phyloP scores from a whole-genome alignment of 306 rosid species.

The Castanea crenata region DNA sequence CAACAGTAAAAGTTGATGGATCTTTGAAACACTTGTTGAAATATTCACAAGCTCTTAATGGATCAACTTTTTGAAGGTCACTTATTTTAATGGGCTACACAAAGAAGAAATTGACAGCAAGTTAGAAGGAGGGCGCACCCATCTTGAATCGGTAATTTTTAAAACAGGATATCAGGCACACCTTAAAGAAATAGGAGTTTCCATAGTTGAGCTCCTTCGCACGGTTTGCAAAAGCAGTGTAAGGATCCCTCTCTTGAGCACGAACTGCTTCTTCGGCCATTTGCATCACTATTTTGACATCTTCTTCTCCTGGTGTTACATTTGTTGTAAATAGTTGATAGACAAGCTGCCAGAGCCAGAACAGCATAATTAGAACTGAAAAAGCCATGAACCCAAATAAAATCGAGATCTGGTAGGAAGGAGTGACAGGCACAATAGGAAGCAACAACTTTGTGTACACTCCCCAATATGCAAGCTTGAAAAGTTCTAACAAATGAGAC shows the following conservation, averaged over 20 bases:
- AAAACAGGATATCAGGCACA: slow-evolving; percentile 34
- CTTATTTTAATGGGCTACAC: slow-evolving; percentile 75
- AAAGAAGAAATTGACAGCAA: slow-evolving; percentile 16
- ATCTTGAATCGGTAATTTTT: slow-evolving; percentile 17
- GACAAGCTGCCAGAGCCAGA: slow-evolving; percentile 67
- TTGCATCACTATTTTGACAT: slow-evolving; percentile 94
- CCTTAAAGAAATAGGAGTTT: slow-evolving; percentile 93
- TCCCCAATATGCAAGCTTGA: background rate
- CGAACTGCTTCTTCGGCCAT: slow-evolving; percentile 96
- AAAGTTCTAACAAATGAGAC: slow-evolving; percentile 1
- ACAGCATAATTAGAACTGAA: slow-evolving; percentile 21
- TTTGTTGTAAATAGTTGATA: slow-evolving; percentile 85
- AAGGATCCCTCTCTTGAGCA: slow-evolving; percentile 97
- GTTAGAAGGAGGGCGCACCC: slow-evolving; percentile 24
- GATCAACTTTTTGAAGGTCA: slow-evolving; percentile 86
- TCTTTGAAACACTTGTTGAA: slow-evolving; percentile 91
- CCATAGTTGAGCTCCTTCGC: slow-evolving; percentile 99
- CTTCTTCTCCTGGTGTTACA: slow-evolving; percentile 78
- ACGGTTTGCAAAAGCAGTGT: slow-evolving; percentile 86
- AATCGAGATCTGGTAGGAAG: background rate
- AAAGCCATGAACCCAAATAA: background rate
- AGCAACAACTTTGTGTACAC: background rate
- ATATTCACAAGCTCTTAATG: slow-evolving; percentile 87
- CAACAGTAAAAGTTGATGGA: slow-evolving; percentile 87
- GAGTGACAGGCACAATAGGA: background rate